These are phyloP conservation scores for Penicillium paneum DNA, from an alignment of 2,329 filamentous ascomycete species.

Conservation along the genomic window DNA sequence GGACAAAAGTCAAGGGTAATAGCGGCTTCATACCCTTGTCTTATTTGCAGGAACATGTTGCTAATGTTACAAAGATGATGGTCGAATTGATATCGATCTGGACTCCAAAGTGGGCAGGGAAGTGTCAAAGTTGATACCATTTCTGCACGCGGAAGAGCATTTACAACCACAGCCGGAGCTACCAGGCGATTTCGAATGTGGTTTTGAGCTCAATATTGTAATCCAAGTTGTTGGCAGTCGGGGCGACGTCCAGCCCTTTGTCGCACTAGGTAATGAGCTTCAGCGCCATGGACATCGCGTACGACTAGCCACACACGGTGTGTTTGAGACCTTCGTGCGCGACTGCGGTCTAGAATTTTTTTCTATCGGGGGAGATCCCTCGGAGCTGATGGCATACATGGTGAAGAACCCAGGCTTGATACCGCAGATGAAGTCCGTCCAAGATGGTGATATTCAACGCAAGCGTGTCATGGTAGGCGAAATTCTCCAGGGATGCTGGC, in stretches of 20 bases:
- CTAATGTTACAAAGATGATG: conserved; percentile 14
- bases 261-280: conserved; percentile 54
- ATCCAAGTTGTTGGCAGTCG: conserved; percentile 56
- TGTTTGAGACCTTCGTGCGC: conserved; percentile 52
- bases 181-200: not conserved
- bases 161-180: not conserved
- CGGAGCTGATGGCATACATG: conserved; percentile 49
- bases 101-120: conserved; percentile 20
- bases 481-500: conserved; percentile 35
- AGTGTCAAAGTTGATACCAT: conserved; percentile 15
- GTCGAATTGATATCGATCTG: conserved; percentile 22
- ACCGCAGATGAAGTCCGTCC: conserved; percentile 29
- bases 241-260: conserved; percentile 58
- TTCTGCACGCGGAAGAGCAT: conserved; percentile 8
- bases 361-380: conserved; percentile 53
- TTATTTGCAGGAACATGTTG: accelerated
- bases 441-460: conserved; percentile 24
- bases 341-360: conserved; percentile 53
- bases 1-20: not conserved
- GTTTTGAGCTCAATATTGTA: conserved; percentile 46
- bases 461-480: conserved; percentile 27
- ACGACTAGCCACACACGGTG: conserved; percentile 53
- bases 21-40: accelerated
- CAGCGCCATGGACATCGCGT: conserved; percentile 53
- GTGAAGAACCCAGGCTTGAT: conserved; percentile 44